Evolutionary conservation across 2,329 filamentous ascomycete species (phyloP).

Genomic region (Stagonosporopsis chrysanthemi): DNA sequence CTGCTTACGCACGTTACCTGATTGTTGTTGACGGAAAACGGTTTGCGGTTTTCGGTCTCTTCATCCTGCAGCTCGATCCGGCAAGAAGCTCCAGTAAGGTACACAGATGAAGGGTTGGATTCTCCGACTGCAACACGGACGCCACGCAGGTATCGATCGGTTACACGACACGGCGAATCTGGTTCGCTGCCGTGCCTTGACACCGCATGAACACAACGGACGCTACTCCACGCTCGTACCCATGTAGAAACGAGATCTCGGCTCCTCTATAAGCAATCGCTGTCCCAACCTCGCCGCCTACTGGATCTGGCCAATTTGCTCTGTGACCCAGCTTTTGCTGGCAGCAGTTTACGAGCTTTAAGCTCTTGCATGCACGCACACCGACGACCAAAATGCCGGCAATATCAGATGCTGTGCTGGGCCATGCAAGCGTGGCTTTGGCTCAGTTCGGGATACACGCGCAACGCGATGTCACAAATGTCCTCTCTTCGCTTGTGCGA

Average conservation of each 20-base stretch:
- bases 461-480: conserved; percentile 38
- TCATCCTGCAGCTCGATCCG: background rate
- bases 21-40: conserved; percentile 23
- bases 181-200: conserved; percentile 38
- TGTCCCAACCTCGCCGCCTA: conserved; percentile 15
- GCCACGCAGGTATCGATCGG: conserved; percentile 31
- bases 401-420: conserved; percentile 40
- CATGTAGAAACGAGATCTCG: conserved; percentile 43
- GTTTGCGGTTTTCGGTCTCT: conserved; percentile 3
- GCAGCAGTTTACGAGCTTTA: conserved; percentile 39
- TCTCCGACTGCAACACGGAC: conserved; percentile 33
- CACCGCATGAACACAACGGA: conserved; percentile 43
- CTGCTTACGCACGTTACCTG: conserved; percentile 39
- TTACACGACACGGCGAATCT: conserved; percentile 30
- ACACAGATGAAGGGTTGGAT: conserved; percentile 32
- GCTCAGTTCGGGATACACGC: conserved; percentile 39
- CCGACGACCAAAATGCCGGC: conserved; percentile 43
- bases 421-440: conserved; percentile 39
- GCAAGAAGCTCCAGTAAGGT: conserved; percentile 16
- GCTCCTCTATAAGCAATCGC: conserved; percentile 33
- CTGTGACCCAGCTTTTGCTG: conserved; percentile 44
- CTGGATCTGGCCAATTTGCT: conserved; percentile 19
- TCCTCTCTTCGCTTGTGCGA: conserved; percentile 42
- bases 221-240: conserved; percentile 32
- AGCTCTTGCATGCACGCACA: conserved; percentile 18